Percentiles rank a stretch among this genome's conserved stretches.
These are phyloP conservation scores for Triticum aestivum DNA, from an alignment of 176 grass and related monocot species.

Conservation along the genomic window DNA sequence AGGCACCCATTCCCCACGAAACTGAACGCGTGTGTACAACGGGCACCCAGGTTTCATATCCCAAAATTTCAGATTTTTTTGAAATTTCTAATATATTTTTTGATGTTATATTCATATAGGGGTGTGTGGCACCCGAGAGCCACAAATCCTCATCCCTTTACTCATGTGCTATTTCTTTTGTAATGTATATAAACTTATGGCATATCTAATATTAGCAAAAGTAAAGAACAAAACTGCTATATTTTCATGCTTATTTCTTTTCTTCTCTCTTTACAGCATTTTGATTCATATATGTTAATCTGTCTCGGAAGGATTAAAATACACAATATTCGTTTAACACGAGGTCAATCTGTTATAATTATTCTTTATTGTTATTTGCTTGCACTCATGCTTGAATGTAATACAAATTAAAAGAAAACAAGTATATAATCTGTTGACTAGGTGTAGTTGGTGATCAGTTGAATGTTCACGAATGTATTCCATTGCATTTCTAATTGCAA, in stretches of 20 bases:
- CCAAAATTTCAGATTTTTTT: no score
- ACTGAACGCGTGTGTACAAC: no score
- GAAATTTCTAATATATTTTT: no score
- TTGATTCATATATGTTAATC: background rate
- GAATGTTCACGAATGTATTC: background rate
- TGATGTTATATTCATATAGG: no score
- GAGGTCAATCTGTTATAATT: background rate
- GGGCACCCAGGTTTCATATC: no score
- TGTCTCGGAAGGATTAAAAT: background rate
- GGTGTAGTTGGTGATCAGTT: background rate
- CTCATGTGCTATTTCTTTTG: background rate
- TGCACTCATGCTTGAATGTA: background rate
- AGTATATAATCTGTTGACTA: background rate
- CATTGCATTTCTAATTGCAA: background rate
- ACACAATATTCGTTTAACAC: background rate
- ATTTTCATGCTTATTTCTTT: conserved; percentile 10
- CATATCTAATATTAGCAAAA: conserved; percentile 18
- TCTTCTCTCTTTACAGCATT: conserved; percentile 12
- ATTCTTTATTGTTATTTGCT: background rate
- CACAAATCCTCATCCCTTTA: background rate
- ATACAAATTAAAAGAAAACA: background rate
- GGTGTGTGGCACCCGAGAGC: no score
- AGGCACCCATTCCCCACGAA: no score
- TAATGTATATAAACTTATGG: background rate
- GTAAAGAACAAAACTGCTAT: background rate